A percentile compares a stretch with the other conserved stretches of the same genome.
Conservation (phyloP, 2,329 filamentous ascomycete species). For the Clonostachys chloroleuca region DNA sequence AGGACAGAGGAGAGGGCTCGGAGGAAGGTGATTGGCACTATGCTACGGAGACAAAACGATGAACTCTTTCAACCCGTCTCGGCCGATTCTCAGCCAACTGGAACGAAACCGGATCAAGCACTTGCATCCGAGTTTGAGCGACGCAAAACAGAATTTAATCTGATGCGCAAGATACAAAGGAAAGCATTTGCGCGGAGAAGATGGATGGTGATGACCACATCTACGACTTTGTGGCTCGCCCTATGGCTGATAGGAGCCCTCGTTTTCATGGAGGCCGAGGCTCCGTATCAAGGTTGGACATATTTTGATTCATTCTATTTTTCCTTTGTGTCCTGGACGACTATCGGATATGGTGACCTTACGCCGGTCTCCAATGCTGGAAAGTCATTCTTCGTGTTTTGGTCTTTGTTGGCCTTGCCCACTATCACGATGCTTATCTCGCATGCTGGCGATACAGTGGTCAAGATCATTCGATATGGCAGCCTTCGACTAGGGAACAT, state of each 20-base stretch:
- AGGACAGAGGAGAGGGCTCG: constrained; percentile 58
- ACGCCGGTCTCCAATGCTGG: constrained; percentile 74
- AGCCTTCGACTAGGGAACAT: constrained; percentile 53
- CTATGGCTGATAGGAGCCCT: constrained; percentile 80
- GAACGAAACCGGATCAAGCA: background rate
- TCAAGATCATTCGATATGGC: constrained; percentile 53
- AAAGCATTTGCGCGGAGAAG: constrained; percentile 60
- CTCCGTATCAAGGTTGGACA: constrained; percentile 52
- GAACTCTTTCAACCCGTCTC: constrained; percentile 45
- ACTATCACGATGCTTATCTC: constrained; percentile 85
- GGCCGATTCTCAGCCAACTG: constrained; percentile 5
- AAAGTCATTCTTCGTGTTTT: constrained; percentile 88
- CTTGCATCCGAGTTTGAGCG: constrained; percentile 46
- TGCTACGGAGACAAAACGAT: constrained; percentile 39
- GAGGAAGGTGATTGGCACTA: constrained; percentile 35
- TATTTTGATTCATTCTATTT: constrained; percentile 88
- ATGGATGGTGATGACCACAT: constrained; percentile 71
- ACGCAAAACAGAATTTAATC: constrained; percentile 65
- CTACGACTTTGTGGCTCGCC: constrained; percentile 61
- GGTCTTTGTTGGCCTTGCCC: constrained; percentile 80
- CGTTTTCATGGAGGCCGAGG: constrained; percentile 59
- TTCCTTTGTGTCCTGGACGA: constrained; percentile 76
- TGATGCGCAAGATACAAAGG: constrained; percentile 78
- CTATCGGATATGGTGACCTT: constrained; percentile 82
- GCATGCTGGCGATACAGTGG: constrained; percentile 79